Evolutionary conservation across 805 yeast genomes (phyloP), one percentile per base, ranked within the genome.

Genomic region (Henningerozyma blattae): DNA sequence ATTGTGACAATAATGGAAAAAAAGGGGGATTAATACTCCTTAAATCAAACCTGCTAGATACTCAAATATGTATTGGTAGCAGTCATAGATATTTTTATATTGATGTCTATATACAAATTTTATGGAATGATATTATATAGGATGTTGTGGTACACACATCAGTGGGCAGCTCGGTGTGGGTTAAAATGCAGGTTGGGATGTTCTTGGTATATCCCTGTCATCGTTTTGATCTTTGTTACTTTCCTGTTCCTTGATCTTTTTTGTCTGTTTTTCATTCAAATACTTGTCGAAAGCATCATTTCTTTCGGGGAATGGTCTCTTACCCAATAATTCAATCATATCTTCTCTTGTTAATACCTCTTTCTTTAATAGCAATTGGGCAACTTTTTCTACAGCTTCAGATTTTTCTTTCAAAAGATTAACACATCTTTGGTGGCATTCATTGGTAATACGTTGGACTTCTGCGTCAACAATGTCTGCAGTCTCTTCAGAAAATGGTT

Each of bases 261-360:
- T 44, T 4, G 56, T 48, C 28, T 51, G 56, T 15, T 34, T 39
- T 25, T 49, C 50, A 31, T 54, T 52, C 34, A 54, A 41, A 34
- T 52, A 55, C 30, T 56, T 55, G 40, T 53, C 55, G 58, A 86
- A 85, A 4, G 94, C 95, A 46, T 84, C 95, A 50, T 84, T 86
- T 42, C 72, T 77, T 54, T 86, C 95, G 16, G 83, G 79, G 68
- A 80, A 91, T 10, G 95, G 95, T 41, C 99, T 71, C 54, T 80
- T 80, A 10, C 99, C 99, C 31, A 91, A 61, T 34, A 91, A 55
- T 34, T 82, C 68, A 38, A 87, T 76, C 93, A 91, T 85, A 52
- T 91, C 98, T 47, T 84, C 93, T 56, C 98, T 75, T 3, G 95
- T 85, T 18, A 91, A 72, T 18, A 85, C 94, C 57, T 91, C 99